Evolutionary conservation across 306 rosid genomes (phyloP).

Genomic region (Dryas alaskensis): DNA sequence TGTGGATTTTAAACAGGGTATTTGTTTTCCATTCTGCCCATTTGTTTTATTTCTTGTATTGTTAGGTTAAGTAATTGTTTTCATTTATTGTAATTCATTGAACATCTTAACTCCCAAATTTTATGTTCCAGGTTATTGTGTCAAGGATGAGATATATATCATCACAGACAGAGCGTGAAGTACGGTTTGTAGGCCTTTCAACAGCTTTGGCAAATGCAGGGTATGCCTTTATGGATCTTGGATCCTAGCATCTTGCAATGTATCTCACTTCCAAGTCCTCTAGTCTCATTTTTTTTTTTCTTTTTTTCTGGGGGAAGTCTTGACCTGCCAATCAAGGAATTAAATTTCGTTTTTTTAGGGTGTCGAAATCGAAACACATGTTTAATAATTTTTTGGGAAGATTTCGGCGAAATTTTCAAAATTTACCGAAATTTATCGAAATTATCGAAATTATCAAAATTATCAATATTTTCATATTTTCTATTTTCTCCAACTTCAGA

Average conservation of each 20-base stretch:
- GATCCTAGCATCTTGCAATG: neutral
- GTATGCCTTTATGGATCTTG: slow-evolving; percentile 36
- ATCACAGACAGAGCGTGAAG: slow-evolving; percentile 89
- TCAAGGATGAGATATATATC: slow-evolving; percentile 99
- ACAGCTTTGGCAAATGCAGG: slow-evolving; percentile 98
- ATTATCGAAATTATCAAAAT: no score
- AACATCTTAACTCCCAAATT: slow-evolving; percentile 10
- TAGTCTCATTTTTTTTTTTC: neutral
- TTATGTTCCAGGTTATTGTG: slow-evolving; percentile 77
- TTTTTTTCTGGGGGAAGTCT: neutral
- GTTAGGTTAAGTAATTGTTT: neutral
- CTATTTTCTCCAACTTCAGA: no score
- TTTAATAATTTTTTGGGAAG: no score
- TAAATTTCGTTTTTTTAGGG: no score
- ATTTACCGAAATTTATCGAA: no score
- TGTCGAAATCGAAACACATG: no score
- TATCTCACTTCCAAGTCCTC: neutral
- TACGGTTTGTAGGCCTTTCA: slow-evolving; percentile 89
- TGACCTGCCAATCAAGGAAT: neutral
- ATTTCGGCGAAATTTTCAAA: no score
- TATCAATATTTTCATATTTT: no score
- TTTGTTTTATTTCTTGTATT: neutral
- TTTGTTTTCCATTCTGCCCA: neutral
- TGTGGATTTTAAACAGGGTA: neutral
- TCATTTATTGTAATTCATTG: neutral